Base-by-base conservation (phyloP, 1,284 basidiomycete species). In the Vanrija sp. region DNA sequence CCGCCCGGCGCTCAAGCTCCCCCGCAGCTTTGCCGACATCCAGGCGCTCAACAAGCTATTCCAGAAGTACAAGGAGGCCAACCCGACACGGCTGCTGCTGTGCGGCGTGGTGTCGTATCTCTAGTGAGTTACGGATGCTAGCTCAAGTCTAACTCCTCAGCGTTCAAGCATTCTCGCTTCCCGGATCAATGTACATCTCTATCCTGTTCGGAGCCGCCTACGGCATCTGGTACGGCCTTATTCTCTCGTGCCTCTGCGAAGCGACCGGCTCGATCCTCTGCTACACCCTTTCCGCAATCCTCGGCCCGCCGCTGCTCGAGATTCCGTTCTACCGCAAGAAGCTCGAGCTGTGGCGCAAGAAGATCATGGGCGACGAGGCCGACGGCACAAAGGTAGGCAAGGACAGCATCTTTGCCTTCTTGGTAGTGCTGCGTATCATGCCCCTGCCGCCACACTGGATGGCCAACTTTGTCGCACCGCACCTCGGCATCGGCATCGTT, bases 171-270 rank as follows among this genome's bases (percentile, higher is more conserved):
- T 98, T 98, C 77, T 93, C 91, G 2, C 83, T 98, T 6, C 95
- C 95, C 0, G 95, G 95, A 0, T 95, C 91, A 21, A 98, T 98
- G 94, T 98, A 98, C 74, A 84, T 98, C 58, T 92, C 91, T 49
- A 97, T 98, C 69, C 85, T 98, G 8, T 93, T 90, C 14, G 95
- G 95, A 29, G 95, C 95, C 0, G 87, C 98, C 6, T 98, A 93
- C 85, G 94, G 95, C 38, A 87, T 96, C n/a, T 79, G 89, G 1
- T 78, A 87, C 7, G 94, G 94, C 0, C 82, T 98, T 2, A 87
- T 91, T 1, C 81, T 98, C n/a, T 89, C 90, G 6, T 98, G 94
- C 68, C 82, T 87, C 1, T 93, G 91, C 71, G 90, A 98, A 47
- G 91, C 93, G 10, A 84, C 87, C 0, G 95, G 95, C 23, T 92